phyloP scores from a whole-genome alignment of 2,329 filamentous ascomycete species.

The Exophiala calicioides region DNA sequence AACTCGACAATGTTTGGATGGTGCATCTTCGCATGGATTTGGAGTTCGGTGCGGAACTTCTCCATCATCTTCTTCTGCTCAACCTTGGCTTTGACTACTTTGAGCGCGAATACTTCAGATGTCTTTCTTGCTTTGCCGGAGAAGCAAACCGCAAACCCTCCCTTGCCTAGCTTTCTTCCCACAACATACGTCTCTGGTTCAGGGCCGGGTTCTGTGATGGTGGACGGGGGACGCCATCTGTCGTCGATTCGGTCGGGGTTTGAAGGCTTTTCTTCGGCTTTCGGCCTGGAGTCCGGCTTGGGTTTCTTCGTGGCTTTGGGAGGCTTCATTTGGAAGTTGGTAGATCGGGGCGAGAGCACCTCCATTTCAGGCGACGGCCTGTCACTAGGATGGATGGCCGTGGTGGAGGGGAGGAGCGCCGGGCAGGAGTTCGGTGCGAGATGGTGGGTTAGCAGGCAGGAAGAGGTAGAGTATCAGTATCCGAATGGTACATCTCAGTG shows the following conservation, averaged over 20 bases:
- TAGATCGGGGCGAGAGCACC: slow-evolving; percentile 50
- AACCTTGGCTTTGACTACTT: slow-evolving; percentile 54
- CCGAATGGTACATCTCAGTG: too few relatives aligned
- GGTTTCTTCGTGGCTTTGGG: slow-evolving; percentile 37
- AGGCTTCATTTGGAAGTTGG: slow-evolving; percentile 49
- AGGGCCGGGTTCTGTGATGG: slow-evolving; percentile 48
- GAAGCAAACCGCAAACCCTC: slow-evolving; percentile 54
- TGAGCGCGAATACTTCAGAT: slow-evolving; percentile 51
- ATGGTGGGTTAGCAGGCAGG: too few relatives aligned
- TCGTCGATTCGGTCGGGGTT: slow-evolving; percentile 37
- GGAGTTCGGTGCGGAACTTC: slow-evolving; percentile 77
- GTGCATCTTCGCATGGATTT: slow-evolving; percentile 97
- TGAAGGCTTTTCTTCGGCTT: slow-evolving; percentile 40
- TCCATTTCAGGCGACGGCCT: slow-evolving; percentile 40
- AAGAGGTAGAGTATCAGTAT: too few relatives aligned
- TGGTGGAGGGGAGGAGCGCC: too few relatives aligned
- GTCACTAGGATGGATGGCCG: too few relatives aligned
- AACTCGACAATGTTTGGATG: slow-evolving; percentile 97
- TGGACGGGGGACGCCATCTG: slow-evolving; percentile 48
- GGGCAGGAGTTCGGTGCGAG: background rate
- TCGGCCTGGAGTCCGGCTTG: slow-evolving; percentile 35
- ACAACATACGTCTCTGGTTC: slow-evolving; percentile 48
- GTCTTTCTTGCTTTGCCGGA: slow-evolving; percentile 48
- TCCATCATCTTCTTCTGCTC: slow-evolving; percentile 54
- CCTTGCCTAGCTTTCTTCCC: slow-evolving; percentile 51